phyloP scores from a whole-genome alignment of 106 monocot genomes.

The Platanthera zijinensis region DNA sequence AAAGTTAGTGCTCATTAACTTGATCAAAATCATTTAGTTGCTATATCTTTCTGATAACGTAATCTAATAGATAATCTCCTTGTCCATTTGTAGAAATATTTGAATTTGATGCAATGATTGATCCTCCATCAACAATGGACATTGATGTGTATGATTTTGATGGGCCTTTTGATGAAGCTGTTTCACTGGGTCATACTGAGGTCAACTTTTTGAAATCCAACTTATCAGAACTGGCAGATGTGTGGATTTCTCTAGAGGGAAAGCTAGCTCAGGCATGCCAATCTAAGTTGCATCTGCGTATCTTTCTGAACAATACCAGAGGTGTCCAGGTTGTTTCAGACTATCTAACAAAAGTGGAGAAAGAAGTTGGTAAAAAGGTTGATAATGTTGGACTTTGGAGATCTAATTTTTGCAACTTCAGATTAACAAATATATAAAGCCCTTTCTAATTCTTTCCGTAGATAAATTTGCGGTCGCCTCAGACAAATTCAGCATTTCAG shows the following conservation, averaged over 20 bases:
- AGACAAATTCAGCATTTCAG: conserved; percentile 70
- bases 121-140: conserved; percentile 79
- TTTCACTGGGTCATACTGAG: conserved; percentile 61
- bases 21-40: neutral
- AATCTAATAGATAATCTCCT: neutral
- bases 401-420: neutral
- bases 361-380: conserved; percentile 88
- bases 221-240: conserved; percentile 65
- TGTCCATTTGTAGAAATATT: conserved; percentile 56
- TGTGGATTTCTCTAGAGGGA: conserved; percentile 77
- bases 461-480: conserved; percentile 81
- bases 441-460: conserved; percentile 10
- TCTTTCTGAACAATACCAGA: conserved; percentile 65
- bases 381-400: neutral
- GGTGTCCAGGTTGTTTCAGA: conserved; percentile 59
- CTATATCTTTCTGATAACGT: neutral
- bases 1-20: neutral
- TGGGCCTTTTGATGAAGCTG: conserved; percentile 64
- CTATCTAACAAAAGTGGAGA: conserved; percentile 68
- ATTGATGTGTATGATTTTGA: conserved; percentile 68
- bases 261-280: conserved; percentile 60
- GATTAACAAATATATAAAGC: neutral
- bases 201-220: conserved; percentile 77
- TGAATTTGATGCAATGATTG: conserved; percentile 84
- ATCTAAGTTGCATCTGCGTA: conserved; percentile 63